Evolutionary conservation across 768 basidiomycete genomes (phyloP).

Genomic region (Solioccasus polychromus): DNA sequence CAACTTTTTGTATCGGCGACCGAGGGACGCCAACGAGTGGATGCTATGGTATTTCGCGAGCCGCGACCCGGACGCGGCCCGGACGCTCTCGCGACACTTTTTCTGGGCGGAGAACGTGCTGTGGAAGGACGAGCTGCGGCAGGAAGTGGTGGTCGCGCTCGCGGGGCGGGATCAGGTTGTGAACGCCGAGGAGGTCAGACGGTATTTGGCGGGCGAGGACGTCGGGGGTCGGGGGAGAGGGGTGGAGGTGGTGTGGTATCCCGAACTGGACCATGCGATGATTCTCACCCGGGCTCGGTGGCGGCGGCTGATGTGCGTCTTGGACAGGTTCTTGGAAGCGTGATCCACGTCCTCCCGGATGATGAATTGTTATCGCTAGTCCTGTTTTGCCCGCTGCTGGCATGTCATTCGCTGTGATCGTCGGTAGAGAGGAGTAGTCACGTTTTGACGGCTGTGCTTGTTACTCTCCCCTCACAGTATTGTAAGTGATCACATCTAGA

Average conservation of each 20-base stretch:
- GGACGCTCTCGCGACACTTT: slow-evolving; percentile 56
- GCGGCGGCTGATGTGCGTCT: slow-evolving; percentile 28
- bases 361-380: too few relatives aligned
- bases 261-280: slow-evolving; percentile 40
- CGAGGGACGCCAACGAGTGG: slow-evolving; percentile 58
- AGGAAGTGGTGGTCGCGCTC: slow-evolving; percentile 30
- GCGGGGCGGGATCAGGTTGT: slow-evolving; percentile 44
- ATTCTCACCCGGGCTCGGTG: slow-evolving; percentile 32
- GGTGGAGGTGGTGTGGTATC: slow-evolving; percentile 40
- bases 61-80: slow-evolving; percentile 60
- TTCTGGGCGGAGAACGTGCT: slow-evolving; percentile 64
- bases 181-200: slow-evolving; percentile 35
- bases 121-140: slow-evolving; percentile 59
- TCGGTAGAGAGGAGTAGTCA: too few relatives aligned
- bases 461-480: too few relatives aligned
- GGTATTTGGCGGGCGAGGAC: slow-evolving; percentile 38
- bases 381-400: too few relatives aligned
- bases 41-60: slow-evolving; percentile 67
- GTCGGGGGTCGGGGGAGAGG: slow-evolving; percentile 28
- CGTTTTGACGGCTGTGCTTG: too few relatives aligned
- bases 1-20: slow-evolving; percentile 59
- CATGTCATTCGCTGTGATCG: too few relatives aligned
- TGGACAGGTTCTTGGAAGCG: slow-evolving; percentile 36
- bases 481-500: too few relatives aligned
- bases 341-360: too few relatives aligned